A percentile compares a stretch with the other conserved stretches of the same genome.
Evolutionary conservation across 2,329 filamentous ascomycete genomes (phyloP).

Genomic region (Trichoderma brevicompactum): DNA sequence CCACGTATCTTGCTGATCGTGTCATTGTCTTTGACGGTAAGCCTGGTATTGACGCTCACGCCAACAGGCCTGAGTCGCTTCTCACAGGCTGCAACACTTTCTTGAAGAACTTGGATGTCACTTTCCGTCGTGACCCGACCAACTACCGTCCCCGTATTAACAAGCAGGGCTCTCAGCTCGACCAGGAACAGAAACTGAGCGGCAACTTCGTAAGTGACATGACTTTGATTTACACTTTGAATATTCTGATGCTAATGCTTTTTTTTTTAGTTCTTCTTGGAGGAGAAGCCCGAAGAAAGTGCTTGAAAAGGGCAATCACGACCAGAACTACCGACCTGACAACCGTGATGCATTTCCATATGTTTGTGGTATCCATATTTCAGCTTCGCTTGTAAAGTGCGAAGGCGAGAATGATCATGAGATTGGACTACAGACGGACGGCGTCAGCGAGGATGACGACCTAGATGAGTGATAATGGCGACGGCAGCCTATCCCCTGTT

Average conservation of each 20-base stretch:
- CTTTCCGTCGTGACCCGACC: conserved; percentile 95
- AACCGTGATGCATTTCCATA: conserved; percentile 44
- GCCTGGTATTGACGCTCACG: conserved; percentile 85
- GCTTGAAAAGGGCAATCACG: conserved; percentile 60
- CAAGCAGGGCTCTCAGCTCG: conserved; percentile 92
- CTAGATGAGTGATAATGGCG: conserved; percentile 64
- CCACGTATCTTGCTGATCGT: conserved; percentile 76
- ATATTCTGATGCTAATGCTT: conserved; percentile 31
- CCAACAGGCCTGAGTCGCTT: conserved; percentile 88
- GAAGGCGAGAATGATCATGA: conserved; percentile 39
- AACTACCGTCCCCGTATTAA: conserved; percentile 98
- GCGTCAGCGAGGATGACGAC: conserved; percentile 66
- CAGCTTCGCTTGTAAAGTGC: conserved; percentile 38
- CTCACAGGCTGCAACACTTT: conserved; percentile 96
- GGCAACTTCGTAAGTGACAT: conserved; percentile 81
- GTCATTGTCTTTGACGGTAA: conserved; percentile 98
- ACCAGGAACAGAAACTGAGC: conserved; percentile 92
- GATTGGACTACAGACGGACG: conserved; percentile 49
- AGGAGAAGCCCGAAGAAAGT: conserved; percentile 66
- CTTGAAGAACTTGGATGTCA: conserved; percentile 95
- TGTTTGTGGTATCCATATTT: conserved; percentile 59
- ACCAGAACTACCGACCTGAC: conserved; percentile 39
- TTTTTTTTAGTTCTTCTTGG: conserved; percentile 80
- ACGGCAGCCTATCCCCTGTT: conserved; percentile 70
- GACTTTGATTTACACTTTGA: conserved; percentile 3